These are phyloP conservation scores for Eleusine indica DNA, from an alignment of 176 grass and related monocot genomes.

Conservation along the genomic window DNA sequence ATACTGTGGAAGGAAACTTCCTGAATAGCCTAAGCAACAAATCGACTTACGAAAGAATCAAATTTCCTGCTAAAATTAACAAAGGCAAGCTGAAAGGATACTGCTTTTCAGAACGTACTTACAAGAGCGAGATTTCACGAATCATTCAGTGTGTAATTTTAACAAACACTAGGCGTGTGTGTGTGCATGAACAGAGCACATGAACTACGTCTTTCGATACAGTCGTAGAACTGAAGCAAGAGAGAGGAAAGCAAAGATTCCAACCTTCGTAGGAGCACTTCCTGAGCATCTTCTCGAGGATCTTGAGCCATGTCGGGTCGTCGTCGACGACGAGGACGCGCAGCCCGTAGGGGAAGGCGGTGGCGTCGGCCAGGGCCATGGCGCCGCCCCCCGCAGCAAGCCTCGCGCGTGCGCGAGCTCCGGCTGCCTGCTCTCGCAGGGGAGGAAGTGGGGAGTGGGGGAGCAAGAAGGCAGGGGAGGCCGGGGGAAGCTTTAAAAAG, in stretches of 20 bases:
- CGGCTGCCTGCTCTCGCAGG: constrained; percentile 13
- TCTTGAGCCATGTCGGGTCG: constrained; percentile 98
- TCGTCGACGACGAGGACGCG: constrained; percentile 96
- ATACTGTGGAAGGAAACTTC: not conserved
- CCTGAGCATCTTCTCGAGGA: constrained; percentile 99
- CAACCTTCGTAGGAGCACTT: constrained; percentile 98
- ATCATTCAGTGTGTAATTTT: constrained; percentile 25
- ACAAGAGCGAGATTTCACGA: not conserved
- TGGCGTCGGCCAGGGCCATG: constrained; percentile 55
- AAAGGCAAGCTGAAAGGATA: not conserved
- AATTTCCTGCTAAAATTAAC: not conserved
- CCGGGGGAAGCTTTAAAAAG: constrained; percentile 43
- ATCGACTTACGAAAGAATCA: not conserved
- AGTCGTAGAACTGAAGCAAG: constrained; percentile 12
- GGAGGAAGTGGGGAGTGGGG: constrained; percentile 27
- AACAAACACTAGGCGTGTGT: constrained; percentile 21
- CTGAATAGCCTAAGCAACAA: not conserved
- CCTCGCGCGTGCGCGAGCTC: constrained; percentile 7
- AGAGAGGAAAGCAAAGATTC: constrained; percentile 52
- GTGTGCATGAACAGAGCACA: not conserved
- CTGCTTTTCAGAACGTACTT: constrained; percentile 15
- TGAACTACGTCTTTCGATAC: not conserved
- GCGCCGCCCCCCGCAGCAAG: constrained; percentile 37
- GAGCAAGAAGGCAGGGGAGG: constrained; percentile 29
- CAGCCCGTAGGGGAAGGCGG: constrained; percentile 89